These are phyloP conservation scores for Uronychia setigera DNA, from an alignment of 73 alveolate genomes.

Conservation along the genomic window DNA sequence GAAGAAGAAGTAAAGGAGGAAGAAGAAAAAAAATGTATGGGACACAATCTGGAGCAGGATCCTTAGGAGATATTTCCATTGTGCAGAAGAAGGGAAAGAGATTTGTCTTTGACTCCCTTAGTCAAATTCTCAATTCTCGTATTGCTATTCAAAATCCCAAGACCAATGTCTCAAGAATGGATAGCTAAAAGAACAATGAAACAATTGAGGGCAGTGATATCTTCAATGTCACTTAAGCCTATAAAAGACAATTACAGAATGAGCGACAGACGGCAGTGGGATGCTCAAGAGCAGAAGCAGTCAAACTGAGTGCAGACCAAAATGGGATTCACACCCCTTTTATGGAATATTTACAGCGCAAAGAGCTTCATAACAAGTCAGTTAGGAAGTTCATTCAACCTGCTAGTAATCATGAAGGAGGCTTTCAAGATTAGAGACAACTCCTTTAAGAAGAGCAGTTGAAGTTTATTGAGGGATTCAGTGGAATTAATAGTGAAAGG, in stretches of 20 bases:
- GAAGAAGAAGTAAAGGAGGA: neutral
- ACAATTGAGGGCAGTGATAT: neutral
- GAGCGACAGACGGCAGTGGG: neutral
- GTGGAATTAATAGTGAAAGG: too few species aligned
- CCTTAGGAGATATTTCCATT: neutral
- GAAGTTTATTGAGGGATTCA: too few species aligned
- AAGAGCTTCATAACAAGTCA: neutral
- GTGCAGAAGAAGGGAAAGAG: neutral
- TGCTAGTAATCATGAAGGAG: too few species aligned
- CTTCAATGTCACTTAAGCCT: neutral
- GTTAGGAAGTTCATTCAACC: neutral
- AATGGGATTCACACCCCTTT: neutral
- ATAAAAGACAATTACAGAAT: neutral
- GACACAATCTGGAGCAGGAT: neutral
- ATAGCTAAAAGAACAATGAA: neutral
- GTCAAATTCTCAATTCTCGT: neutral
- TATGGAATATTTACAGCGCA: neutral
- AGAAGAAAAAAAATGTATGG: neutral
- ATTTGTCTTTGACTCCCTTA: neutral
- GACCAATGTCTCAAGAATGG: neutral
- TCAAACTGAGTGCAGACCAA: neutral
- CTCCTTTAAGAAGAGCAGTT: too few species aligned
- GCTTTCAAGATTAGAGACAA: too few species aligned
- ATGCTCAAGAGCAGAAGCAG: neutral
- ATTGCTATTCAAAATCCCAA: neutral